Conservation (phyloP, 805 yeast genomes). For the Schizosaccharomyces japonicus region DNA sequence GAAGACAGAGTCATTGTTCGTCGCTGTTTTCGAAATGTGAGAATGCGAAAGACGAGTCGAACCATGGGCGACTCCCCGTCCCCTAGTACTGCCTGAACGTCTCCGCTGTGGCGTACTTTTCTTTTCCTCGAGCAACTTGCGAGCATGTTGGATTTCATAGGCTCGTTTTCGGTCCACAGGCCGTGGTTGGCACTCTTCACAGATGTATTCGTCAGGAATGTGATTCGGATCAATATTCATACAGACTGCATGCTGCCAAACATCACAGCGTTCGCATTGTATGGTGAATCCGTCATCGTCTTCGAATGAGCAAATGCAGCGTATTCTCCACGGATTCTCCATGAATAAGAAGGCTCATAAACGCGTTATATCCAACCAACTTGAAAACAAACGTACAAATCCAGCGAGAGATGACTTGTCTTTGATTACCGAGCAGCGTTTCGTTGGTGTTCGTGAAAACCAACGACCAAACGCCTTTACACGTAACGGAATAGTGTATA, state of each 20-base stretch:
- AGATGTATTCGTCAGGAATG: conserved; percentile 61
- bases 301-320: conserved; percentile 68
- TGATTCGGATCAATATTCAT: conserved; percentile 54
- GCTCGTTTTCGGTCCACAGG: conserved; percentile 24
- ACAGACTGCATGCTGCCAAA: conserved; percentile 93
- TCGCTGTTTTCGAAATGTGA: background rate
- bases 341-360: too few species aligned
- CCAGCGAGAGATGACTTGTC: too few species aligned
- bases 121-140: conserved; percentile 10
- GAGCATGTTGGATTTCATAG: conserved; percentile 19
- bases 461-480: too few species aligned
- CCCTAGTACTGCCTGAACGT: conserved; percentile 4
- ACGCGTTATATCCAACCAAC: too few species aligned
- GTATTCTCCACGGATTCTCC: conserved; percentile 26
- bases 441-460: too few species aligned
- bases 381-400: too few species aligned
- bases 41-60: background rate
- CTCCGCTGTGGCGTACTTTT: conserved; percentile 9
- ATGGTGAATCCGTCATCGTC: conserved; percentile 91
- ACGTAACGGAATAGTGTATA: too few species aligned
- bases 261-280: conserved; percentile 73
- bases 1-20: background rate
- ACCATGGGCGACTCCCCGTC: background rate
- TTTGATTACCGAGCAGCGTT: too few species aligned
- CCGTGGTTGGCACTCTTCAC: conserved; percentile 50